Percentiles rank a stretch among this genome's conserved stretches.
Conservation (phyloP, 345 rosid genomes). For the Brassica rapa region DNA sequence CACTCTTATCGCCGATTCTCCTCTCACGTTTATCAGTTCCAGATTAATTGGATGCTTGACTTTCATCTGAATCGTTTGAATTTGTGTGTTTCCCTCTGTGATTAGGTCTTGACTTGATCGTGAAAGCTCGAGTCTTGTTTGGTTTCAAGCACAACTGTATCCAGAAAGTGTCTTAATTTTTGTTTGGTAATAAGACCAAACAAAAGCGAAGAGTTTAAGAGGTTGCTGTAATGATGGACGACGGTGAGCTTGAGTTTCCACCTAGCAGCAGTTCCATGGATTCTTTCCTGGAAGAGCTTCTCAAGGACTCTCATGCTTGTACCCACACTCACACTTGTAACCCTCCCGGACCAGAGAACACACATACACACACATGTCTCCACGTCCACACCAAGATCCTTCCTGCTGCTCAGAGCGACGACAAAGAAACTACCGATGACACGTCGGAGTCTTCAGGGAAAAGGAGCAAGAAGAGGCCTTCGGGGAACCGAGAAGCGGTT, state of each 20-base stretch:
- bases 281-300: slow-evolving; percentile 61
- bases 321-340: slow-evolving; percentile 95
- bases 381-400: slow-evolving; percentile 90
- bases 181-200: background rate
- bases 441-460: slow-evolving; percentile 64
- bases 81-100: background rate
- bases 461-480: slow-evolving; percentile 67
- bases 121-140: background rate
- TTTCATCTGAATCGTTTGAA: background rate
- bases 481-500: slow-evolving; percentile 88
- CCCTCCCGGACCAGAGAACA: slow-evolving; percentile 91
- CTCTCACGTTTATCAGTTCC: slow-evolving; percentile 5
- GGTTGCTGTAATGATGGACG: slow-evolving; percentile 56
- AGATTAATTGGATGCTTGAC: background rate
- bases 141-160: background rate
- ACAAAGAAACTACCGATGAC: slow-evolving; percentile 66
- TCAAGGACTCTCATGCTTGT: slow-evolving; percentile 75
- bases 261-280: slow-evolving; percentile 71
- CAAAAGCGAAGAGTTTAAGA: background rate
- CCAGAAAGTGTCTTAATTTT: slow-evolving; percentile 2
- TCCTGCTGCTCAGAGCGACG: slow-evolving; percentile 57
- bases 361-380: slow-evolving; percentile 88
- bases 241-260: slow-evolving; percentile 60
- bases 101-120: slow-evolving; percentile 22
- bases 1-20: slow-evolving; percentile 24